Conservation (phyloP, 2,329 filamentous ascomycete genomes). For the Sporothrix globosa region DNA sequence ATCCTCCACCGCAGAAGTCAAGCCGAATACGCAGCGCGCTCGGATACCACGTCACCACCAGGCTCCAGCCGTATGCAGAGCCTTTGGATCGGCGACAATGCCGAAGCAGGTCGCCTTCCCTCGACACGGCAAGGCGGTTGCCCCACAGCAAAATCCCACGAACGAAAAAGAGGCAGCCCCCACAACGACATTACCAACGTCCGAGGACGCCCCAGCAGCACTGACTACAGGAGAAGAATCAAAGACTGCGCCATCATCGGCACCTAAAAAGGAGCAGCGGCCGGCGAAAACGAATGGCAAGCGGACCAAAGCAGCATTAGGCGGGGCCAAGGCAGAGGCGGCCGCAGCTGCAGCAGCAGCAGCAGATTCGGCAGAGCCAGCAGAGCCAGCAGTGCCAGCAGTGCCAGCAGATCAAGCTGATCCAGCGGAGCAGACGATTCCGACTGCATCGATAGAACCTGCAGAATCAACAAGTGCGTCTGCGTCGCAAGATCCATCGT, state of each 20-base stretch:
- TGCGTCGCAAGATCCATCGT: not conserved
- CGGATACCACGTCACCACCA: not conserved
- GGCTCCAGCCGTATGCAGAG: conserved; percentile 40
- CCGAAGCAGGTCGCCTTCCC: conserved; percentile 52
- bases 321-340: not conserved
- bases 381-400: conserved; percentile 39
- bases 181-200: not conserved
- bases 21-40: not conserved
- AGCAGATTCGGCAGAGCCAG: conserved; percentile 36
- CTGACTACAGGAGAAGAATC: not conserved
- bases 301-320: not conserved
- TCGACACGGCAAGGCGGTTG: conserved; percentile 64
- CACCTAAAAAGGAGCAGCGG: not conserved
- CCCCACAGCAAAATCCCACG: conserved; percentile 49
- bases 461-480: not conserved
- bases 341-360: not conserved
- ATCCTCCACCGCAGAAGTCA: not conserved
- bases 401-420: conserved; percentile 37
- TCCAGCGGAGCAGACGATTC: no score
- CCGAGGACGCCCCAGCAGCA: conserved; percentile 2
- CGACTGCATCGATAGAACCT: not conserved
- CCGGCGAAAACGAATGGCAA: conserved; percentile 13
- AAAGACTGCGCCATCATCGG: not conserved
- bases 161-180: not conserved
- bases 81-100: conserved; percentile 46